phyloP scores from a whole-genome alignment of 805 yeast genomes.

The Metschnikowia santaceciliae region DNA sequence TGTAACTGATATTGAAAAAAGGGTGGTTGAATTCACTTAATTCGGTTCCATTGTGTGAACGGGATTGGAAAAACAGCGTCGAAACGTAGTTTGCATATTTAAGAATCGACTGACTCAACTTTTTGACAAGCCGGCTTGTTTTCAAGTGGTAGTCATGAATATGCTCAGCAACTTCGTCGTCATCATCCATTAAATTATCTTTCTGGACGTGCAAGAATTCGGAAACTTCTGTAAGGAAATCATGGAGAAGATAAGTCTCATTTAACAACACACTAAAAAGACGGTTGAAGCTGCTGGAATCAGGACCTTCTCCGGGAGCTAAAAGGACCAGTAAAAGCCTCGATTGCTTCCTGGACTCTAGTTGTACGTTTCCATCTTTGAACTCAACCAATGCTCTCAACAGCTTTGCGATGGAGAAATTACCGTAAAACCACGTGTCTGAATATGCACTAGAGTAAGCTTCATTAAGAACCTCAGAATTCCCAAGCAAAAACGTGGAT shows the following conservation, averaged over 20 bases:
- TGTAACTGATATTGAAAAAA: conserved; percentile 29
- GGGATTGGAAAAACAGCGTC: conserved; percentile 15
- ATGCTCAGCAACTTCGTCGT: conserved; percentile 25
- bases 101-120: conserved; percentile 25
- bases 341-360: not conserved
- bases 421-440: conserved; percentile 1
- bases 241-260: conserved; percentile 35
- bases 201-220: conserved; percentile 5
- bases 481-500: not conserved
- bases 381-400: conserved; percentile 5
- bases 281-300: conserved; percentile 4
- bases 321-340: not conserved
- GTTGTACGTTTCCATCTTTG: not conserved
- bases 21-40: conserved; percentile 24
- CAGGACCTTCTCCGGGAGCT: not conserved
- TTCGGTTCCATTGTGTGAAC: conserved; percentile 5
- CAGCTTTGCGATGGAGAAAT: conserved; percentile 6
- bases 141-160: conserved; percentile 37
- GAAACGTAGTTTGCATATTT: conserved; percentile 29
- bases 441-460: not conserved
- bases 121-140: conserved; percentile 36
- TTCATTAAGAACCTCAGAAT: not conserved
- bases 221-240: conserved; percentile 35
- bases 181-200: conserved; percentile 7
- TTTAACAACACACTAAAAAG: conserved; percentile 20